Conservation (phyloP, 164 flowering plant genomes). For the Piper longum region DNA sequence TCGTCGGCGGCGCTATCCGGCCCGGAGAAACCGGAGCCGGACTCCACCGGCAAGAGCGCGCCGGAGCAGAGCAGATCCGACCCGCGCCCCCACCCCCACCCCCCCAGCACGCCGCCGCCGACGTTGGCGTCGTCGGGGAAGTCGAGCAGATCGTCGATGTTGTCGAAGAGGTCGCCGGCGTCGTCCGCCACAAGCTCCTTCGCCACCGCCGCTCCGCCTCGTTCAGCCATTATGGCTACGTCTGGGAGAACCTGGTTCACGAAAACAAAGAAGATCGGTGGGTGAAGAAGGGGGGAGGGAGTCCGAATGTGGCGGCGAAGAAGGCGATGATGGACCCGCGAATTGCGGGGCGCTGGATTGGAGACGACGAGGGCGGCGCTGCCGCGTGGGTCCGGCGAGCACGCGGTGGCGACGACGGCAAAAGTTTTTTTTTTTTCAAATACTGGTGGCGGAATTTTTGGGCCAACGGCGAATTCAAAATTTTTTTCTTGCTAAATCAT, state of each 20-base stretch:
- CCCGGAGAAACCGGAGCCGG: not conserved
- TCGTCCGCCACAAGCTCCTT: slow-evolving; percentile 18
- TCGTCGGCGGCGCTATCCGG: slow-evolving; percentile 1
- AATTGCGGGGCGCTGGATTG: not conserved
- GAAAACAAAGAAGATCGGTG: not conserved
- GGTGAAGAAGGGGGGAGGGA: not conserved
- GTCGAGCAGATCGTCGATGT: slow-evolving; percentile 75
- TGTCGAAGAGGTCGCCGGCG: slow-evolving; percentile 61
- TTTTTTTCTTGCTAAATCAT: too few relatives aligned
- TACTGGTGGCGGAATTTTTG: not conserved
- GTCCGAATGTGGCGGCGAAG: not conserved
- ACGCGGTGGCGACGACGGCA: not conserved
- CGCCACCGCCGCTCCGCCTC: not conserved
- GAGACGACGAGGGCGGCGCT: not conserved
- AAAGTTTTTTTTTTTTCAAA: not conserved
- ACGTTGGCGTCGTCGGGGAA: slow-evolving; percentile 33
- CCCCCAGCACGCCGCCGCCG: slow-evolving; percentile 8
- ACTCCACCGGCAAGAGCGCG: not conserved
- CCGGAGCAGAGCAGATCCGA: not conserved
- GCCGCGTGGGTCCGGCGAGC: not conserved
- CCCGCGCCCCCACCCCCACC: not conserved
- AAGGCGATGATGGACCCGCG: not conserved
- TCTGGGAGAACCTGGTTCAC: not conserved
- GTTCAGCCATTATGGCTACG: not conserved
- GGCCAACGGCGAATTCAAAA: too few relatives aligned